These are phyloP conservation scores for Russula lepida DNA, from an alignment of 768 basidiomycete species.

Conservation along the genomic window DNA sequence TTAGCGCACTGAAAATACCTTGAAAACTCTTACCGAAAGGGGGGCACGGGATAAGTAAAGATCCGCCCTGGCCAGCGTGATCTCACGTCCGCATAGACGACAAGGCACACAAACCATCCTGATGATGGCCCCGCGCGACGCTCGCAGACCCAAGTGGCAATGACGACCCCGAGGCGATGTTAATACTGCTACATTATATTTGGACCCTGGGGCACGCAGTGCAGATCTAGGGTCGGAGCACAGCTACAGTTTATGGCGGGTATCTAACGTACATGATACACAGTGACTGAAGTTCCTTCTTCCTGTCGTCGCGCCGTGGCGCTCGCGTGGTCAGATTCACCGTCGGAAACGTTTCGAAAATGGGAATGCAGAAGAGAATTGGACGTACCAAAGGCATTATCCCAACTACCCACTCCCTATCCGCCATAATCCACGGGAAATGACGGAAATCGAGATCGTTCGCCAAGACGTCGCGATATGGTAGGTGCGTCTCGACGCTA, in stretches of 20 bases:
- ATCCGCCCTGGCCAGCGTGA: too few relatives aligned
- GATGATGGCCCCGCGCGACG: not conserved
- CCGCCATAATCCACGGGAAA: not conserved
- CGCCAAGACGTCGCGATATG: not conserved
- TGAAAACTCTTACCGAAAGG: too few relatives aligned
- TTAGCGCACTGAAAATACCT: too few relatives aligned
- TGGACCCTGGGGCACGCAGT: not conserved
- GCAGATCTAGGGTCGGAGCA: not conserved
- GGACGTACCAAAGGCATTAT: not conserved
- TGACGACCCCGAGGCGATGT: not conserved
- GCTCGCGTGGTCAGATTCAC: not conserved
- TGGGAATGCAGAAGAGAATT: not conserved
- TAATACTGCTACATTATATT: not conserved
- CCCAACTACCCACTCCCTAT: not conserved
- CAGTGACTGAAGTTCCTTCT: not conserved
- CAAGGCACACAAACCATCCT: not conserved
- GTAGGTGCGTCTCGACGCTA: not conserved
- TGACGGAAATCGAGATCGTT: not conserved
- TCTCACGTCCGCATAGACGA: not conserved
- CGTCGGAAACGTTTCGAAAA: not conserved
- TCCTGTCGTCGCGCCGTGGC: not conserved
- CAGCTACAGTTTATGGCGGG: not conserved
- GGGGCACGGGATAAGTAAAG: too few relatives aligned
- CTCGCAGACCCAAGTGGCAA: not conserved
- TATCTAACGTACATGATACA: not conserved